These are phyloP conservation scores for Mucor mucedo DNA, from an alignment of 371 early-diverging fungal genomes.

Conservation along the genomic window DNA sequence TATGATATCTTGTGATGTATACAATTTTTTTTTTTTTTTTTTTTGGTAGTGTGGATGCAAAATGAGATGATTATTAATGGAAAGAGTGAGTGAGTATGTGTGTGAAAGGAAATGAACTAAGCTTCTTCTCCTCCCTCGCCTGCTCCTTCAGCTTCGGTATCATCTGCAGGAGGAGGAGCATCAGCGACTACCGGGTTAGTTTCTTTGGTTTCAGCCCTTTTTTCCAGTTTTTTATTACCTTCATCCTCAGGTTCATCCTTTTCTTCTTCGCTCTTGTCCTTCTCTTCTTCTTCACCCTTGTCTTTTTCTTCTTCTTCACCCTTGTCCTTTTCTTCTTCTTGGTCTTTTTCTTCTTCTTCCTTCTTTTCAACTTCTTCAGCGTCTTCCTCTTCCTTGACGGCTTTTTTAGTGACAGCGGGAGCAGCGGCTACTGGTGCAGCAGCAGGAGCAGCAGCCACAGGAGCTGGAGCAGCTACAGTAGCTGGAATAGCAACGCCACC, in stretches of 20 bases:
- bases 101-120: conserved; percentile 3
- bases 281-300: conserved; percentile 11
- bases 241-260: conserved; percentile 14
- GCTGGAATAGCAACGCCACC: conserved; percentile 1
- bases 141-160: conserved; percentile 2
- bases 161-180: neutral
- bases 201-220: conserved; percentile 7
- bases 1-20: conserved; percentile 1
- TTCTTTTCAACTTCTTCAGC: conserved; percentile 2
- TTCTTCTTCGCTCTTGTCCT: conserved; percentile 8
- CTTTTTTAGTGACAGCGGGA: neutral
- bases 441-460: neutral
- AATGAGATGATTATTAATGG: too few relatives aligned
- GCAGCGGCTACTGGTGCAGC: neutral
- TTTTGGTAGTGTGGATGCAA: too few relatives aligned
- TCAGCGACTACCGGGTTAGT: conserved; percentile 8
- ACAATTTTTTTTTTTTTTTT: neutral
- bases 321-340: conserved; percentile 10
- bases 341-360: conserved; percentile 15
- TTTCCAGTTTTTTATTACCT: conserved; percentile 18
- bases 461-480: neutral
- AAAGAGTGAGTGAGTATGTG: neutral
- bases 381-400: conserved; percentile 7
- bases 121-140: conserved; percentile 10
- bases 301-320: conserved; percentile 8